These are phyloP conservation scores for Aspergillus jensenii DNA, from an alignment of 2,329 filamentous ascomycete species.

Conservation along the genomic window DNA sequence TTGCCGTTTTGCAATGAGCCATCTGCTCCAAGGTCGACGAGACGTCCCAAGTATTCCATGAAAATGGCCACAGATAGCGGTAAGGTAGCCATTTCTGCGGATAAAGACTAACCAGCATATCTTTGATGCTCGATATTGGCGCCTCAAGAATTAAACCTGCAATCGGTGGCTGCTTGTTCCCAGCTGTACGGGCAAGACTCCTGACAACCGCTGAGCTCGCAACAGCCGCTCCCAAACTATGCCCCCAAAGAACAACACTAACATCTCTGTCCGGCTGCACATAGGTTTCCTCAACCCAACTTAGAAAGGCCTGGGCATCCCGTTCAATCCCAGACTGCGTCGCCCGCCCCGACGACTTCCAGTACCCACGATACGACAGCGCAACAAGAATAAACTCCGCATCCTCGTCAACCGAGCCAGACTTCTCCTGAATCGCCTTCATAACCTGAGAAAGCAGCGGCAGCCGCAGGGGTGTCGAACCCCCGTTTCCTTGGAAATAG, in stretches of 20 bases:
- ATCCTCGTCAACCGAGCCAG: neutral
- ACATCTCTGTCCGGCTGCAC: conserved; percentile 18
- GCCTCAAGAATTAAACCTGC: conserved; percentile 68
- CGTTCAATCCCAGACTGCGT: conserved; percentile 68
- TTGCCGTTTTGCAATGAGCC: conserved; percentile 18
- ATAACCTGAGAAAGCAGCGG: conserved; percentile 50
- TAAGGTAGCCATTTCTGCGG: conserved; percentile 80
- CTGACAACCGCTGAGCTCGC: conserved; percentile 60
- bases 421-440: conserved; percentile 20
- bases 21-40: conserved; percentile 42
- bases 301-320: conserved; percentile 65
- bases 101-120: conserved; percentile 71
- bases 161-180: conserved; percentile 21
- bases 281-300: conserved; percentile 57
- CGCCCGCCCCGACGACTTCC: conserved; percentile 71
- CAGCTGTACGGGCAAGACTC: conserved; percentile 30
- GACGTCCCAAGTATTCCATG: conserved; percentile 61
- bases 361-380: conserved; percentile 69
- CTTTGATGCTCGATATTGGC: conserved; percentile 68
- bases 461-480: conserved; percentile 31
- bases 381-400: conserved; percentile 43
- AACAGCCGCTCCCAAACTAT: conserved; percentile 73
- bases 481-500: conserved; percentile 36
- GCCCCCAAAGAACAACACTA: conserved; percentile 68
- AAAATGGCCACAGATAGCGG: conserved; percentile 70